Percentiles rank a stretch among this genome's conserved stretches.
Conservation (phyloP, 208 protist species). For the Crithidia expoeki region DNA sequence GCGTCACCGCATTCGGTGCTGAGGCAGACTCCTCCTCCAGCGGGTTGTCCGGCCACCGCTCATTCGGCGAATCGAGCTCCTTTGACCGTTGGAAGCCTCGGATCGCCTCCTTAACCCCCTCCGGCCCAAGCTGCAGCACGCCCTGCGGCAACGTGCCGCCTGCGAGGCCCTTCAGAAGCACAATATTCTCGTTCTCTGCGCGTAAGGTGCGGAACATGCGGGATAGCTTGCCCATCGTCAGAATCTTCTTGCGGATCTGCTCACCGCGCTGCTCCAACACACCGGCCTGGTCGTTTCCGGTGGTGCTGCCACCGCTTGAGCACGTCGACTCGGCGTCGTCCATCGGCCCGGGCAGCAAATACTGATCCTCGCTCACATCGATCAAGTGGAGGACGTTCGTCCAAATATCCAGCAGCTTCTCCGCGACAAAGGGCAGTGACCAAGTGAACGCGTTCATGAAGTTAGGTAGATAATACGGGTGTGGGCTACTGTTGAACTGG, state of each 20-base stretch:
- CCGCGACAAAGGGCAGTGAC: slow-evolving; percentile 96
- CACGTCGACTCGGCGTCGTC: not conserved
- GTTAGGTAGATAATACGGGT: slow-evolving; percentile 98
- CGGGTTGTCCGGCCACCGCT: slow-evolving; percentile 58
- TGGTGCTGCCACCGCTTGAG: not conserved
- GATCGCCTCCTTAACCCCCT: slow-evolving; percentile 59
- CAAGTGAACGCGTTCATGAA: slow-evolving; percentile 98
- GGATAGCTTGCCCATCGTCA: slow-evolving; percentile 53
- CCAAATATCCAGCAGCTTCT: slow-evolving; percentile 94
- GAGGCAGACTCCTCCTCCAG: slow-evolving; percentile 16
- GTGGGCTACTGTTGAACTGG: slow-evolving; percentile 94
- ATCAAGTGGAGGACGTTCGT: slow-evolving; percentile 80
- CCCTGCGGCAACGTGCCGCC: slow-evolving; percentile 65
- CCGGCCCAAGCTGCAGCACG: slow-evolving; percentile 54
- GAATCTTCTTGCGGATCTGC: slow-evolving; percentile 65
- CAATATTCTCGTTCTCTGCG: slow-evolving; percentile 63
- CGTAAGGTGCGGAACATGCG: slow-evolving; percentile 62
- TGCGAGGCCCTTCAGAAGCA: slow-evolving; percentile 72
- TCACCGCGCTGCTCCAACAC: slow-evolving; percentile 44
- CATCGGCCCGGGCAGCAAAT: slow-evolving; percentile 2
- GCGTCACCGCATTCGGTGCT: slow-evolving; percentile 20
- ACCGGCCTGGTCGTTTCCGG: not conserved
- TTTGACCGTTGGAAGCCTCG: slow-evolving; percentile 66
- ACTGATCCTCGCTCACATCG: slow-evolving; percentile 63
- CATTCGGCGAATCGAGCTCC: slow-evolving; percentile 69